Evolutionary conservation across 805 yeast genomes (phyloP).

Genomic region (Starmerella asiatica): DNA sequence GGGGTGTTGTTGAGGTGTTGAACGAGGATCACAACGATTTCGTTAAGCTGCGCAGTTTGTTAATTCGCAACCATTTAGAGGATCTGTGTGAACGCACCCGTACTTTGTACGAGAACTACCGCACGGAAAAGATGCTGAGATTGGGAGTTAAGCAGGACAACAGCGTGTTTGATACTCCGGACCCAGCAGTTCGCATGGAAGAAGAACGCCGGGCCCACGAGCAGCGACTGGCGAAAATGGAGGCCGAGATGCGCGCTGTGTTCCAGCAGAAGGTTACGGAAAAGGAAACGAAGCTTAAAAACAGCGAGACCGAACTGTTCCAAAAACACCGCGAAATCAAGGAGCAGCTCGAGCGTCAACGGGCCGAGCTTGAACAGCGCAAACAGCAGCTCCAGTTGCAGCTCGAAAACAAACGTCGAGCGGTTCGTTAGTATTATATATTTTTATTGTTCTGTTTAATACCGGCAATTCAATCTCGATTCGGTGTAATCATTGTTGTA

Average conservation of each 20-base stretch:
- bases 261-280: slow-evolving; percentile 93
- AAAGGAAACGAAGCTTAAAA: slow-evolving; percentile 93
- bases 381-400: slow-evolving; percentile 48
- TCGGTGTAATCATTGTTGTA: too few species aligned
- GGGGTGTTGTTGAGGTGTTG: slow-evolving; percentile 95
- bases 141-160: slow-evolving; percentile 90
- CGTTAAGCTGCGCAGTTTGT: slow-evolving; percentile 71
- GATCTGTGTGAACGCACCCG: slow-evolving; percentile 82
- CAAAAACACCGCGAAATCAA: slow-evolving; percentile 95
- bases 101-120: slow-evolving; percentile 75
- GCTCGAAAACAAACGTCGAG: slow-evolving; percentile 12
- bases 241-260: slow-evolving; percentile 89
- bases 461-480: too few species aligned
- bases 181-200: slow-evolving; percentile 81
- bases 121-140: slow-evolving; percentile 63
- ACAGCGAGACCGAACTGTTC: slow-evolving; percentile 91
- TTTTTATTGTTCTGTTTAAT: too few species aligned
- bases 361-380: slow-evolving; percentile 81
- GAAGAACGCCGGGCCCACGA: slow-evolving; percentile 90
- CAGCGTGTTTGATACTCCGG: slow-evolving; percentile 85
- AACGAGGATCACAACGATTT: slow-evolving; percentile 91
- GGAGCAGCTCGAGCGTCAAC: slow-evolving; percentile 78
- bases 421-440: too few species aligned
- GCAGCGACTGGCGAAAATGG: slow-evolving; percentile 86
- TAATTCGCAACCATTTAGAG: slow-evolving; percentile 82